Evolutionary conservation across 176 grass and related monocot species (phyloP), one percentile per base, ranked within the genome.

Genomic region (Leersia perrieri): DNA sequence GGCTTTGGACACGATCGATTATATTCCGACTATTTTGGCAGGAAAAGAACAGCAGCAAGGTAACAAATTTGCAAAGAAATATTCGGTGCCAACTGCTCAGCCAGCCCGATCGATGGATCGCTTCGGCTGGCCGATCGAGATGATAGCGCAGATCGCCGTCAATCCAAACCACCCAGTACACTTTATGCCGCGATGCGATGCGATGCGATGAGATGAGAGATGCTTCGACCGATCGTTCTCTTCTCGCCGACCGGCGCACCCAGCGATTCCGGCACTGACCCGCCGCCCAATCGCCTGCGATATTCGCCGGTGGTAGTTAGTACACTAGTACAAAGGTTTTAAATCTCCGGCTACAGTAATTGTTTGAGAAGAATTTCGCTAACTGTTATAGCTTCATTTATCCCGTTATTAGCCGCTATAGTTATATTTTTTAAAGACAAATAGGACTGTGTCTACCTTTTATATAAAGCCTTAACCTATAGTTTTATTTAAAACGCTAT

Each of bases 201-300:
- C 41, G 45, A 20, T 20, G 45, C 3, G 15, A 20, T 51, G 45
- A 20, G 15, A 18, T 20, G 5, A 20, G 44, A 49, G 47, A 51
- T 22, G 47, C 47, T 14, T 51, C 18, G 41, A 44, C 15, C 38
- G n/a, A n/a, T 44, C 41, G 10, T 2, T 45, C 44, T 47, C 26
- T 26, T 20, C 7, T 14, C 8, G 39, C 13, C 32, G 23, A 26
- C 31, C 66, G 34, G 73, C 73, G 73, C 65, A 77, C 64, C 64
- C 35, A 84, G 55, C 66, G 83, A 85, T 78, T 61, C 65, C 55
- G 36, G 75, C 66, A 33, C 45, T 29, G 74, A 85, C 83, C 15
- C 75, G 41, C 67, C 25, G 83, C 41, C 75, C 83, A 79, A 85
- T 85, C 83, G 58, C 2, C 41, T 22, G 23, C 57, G 1, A 35